Conservation (phyloP, 2,329 filamentous ascomycete species). For the Camillea tinctor region DNA sequence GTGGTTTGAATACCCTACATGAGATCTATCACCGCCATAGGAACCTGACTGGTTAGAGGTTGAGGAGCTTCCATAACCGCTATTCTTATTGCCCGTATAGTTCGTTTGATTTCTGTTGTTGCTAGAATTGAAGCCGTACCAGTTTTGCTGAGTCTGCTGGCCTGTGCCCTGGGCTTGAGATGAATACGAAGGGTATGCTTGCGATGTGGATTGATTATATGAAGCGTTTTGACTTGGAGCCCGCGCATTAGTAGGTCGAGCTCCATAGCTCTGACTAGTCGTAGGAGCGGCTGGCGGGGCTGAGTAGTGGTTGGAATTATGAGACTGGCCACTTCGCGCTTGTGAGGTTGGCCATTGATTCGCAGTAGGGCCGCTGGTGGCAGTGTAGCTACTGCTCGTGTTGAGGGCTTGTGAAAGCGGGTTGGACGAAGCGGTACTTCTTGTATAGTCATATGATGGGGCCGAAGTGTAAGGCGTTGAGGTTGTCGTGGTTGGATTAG, state of each 20-base stretch:
- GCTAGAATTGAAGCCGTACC: conserved; percentile 34
- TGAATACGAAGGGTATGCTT: conserved; percentile 29
- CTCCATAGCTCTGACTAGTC: conserved; percentile 22
- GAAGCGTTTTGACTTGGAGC: conserved; percentile 26
- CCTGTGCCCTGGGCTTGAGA: conserved; percentile 26
- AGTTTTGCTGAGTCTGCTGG: conserved; percentile 32
- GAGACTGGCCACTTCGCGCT: conserved; percentile 18
- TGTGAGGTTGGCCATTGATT: conserved; percentile 30
- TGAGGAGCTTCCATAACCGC: conserved; percentile 13
- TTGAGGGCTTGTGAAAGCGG: conserved; percentile 28
- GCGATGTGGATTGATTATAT: conserved; percentile 30
- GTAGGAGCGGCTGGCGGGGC: conserved; percentile 17
- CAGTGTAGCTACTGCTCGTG: conserved; percentile 18
- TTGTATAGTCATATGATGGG: conserved; percentile 30
- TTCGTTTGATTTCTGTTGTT: conserved; percentile 21
- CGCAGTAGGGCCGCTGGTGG: conserved; percentile 10
- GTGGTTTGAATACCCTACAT: conserved; percentile 20
- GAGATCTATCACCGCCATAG: conserved; percentile 22
- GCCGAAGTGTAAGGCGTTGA: conserved; percentile 25
- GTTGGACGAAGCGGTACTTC: conserved; percentile 20
- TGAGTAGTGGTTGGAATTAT: conserved; percentile 20
- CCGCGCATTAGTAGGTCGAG: conserved; percentile 26
- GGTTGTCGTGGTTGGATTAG: conserved; percentile 20
- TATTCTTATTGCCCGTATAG: conserved; percentile 24
- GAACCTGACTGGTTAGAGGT: conserved; percentile 11